Percentiles rank a stretch among this genome's conserved stretches.
These are phyloP conservation scores for Phytopythium cucurbitacearum DNA, from an alignment of 352 stramenopile species.

Conservation along the genomic window DNA sequence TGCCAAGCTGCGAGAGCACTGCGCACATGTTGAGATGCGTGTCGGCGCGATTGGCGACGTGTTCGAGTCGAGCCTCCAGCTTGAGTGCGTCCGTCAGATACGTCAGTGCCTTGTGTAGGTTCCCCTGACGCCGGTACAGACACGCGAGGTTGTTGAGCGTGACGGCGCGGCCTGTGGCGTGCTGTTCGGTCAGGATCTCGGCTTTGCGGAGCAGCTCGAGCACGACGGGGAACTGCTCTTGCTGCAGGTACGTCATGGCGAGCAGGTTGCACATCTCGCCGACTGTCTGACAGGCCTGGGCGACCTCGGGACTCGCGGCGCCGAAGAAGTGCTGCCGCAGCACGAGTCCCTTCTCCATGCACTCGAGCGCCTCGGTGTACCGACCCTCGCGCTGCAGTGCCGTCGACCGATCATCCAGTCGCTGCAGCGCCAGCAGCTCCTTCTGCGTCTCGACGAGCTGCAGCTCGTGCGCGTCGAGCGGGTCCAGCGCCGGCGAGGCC, in stretches of 20 bases:
- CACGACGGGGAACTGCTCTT: slow-evolving; percentile 90
- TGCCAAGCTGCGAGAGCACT: slow-evolving; percentile 89
- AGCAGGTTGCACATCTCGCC: slow-evolving; percentile 95
- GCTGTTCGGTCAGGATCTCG: slow-evolving; percentile 90
- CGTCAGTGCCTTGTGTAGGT: slow-evolving; percentile 88
- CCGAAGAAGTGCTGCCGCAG: slow-evolving; percentile 93
- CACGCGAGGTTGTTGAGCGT: slow-evolving; percentile 95
- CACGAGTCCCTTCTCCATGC: slow-evolving; percentile 92
- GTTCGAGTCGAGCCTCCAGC: slow-evolving; percentile 85
- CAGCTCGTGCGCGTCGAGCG: slow-evolving; percentile 28
- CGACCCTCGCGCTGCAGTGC: slow-evolving; percentile 90
- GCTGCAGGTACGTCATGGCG: slow-evolving; percentile 94
- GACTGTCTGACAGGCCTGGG: slow-evolving; percentile 87
- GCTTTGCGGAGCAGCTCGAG: slow-evolving; percentile 93
- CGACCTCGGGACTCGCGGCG: slow-evolving; percentile 88
- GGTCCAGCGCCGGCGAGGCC: slow-evolving; percentile 2
- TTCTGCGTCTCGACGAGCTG: slow-evolving; percentile 71
- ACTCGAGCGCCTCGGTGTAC: slow-evolving; percentile 91
- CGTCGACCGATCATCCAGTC: slow-evolving; percentile 87
- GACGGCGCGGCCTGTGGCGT: slow-evolving; percentile 77
- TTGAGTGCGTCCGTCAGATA: slow-evolving; percentile 92
- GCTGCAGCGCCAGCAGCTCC: slow-evolving; percentile 86
- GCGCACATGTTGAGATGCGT: slow-evolving; percentile 95
- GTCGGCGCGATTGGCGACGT: slow-evolving; percentile 89
- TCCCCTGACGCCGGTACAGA: slow-evolving; percentile 89